phyloP scores from a whole-genome alignment of 2,329 filamentous ascomycete species.

The Colletotrichum graminicola region DNA sequence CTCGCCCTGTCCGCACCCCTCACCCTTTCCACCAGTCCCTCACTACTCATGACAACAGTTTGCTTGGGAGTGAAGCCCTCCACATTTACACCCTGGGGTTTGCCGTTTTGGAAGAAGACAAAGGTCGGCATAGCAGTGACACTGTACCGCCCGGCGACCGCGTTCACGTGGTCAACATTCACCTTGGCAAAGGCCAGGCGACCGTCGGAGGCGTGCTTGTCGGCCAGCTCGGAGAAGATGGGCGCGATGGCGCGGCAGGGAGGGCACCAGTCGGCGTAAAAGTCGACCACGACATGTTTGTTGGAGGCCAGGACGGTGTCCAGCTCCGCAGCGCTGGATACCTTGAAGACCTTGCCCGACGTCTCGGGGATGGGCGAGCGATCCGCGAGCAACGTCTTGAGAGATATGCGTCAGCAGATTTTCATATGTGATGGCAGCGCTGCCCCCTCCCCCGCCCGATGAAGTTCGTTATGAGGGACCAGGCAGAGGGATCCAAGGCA shows the following conservation, averaged over 20 bases:
- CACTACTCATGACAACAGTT: constrained; percentile 45
- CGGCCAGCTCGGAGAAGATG: constrained; percentile 59
- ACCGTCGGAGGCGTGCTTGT: constrained; percentile 49
- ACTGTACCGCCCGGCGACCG: constrained; percentile 62
- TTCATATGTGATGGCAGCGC: background rate
- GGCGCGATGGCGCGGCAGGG: constrained; percentile 64
- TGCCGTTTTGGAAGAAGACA: constrained; percentile 68
- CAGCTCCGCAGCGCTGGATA: constrained; percentile 47
- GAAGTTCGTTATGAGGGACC: background rate
- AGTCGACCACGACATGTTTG: constrained; percentile 54
- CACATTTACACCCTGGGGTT: constrained; percentile 46
- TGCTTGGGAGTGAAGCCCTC: constrained; percentile 43
- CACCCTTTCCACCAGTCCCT: constrained; percentile 49
- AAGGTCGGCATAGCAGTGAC: constrained; percentile 71
- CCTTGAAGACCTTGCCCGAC: constrained; percentile 53
- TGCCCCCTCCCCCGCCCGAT: background rate
- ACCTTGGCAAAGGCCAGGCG: constrained; percentile 68
- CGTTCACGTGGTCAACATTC: constrained; percentile 67
- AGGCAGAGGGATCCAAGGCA: background rate
- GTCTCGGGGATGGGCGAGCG: constrained; percentile 55
- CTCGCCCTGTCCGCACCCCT: constrained; percentile 48
- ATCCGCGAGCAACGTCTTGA: constrained; percentile 44
- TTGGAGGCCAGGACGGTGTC: constrained; percentile 43
- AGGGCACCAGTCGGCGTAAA: constrained; percentile 65
- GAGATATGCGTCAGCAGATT: background rate